These are phyloP conservation scores for Ophiostoma montium DNA, from an alignment of 2,329 filamentous ascomycete species.

Conservation along the genomic window DNA sequence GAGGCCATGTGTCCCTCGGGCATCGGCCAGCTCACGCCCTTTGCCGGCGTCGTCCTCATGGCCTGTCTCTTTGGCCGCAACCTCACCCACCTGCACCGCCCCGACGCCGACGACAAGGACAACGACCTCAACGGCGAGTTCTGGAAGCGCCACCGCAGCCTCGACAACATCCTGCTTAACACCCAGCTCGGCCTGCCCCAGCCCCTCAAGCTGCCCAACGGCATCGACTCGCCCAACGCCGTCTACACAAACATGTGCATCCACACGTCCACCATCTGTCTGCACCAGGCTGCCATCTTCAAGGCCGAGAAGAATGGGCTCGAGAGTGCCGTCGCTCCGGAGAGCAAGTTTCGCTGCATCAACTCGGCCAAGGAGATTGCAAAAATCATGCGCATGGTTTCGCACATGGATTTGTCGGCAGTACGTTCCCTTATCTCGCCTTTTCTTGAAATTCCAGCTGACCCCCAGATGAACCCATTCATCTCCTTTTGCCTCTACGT, in stretches of 20 bases:
- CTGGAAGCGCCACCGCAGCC: slow-evolving; percentile 80
- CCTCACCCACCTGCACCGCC: slow-evolving; percentile 78
- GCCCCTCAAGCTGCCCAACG: slow-evolving; percentile 63
- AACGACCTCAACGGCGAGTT: slow-evolving; percentile 84
- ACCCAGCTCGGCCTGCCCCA: slow-evolving; percentile 72
- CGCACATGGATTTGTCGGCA: slow-evolving; percentile 65
- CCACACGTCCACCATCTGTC: slow-evolving; percentile 87
- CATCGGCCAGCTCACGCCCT: slow-evolving; percentile 59
- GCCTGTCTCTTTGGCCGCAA: slow-evolving; percentile 87
- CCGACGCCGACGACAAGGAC: slow-evolving; percentile 66
- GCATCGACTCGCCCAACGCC: slow-evolving; percentile 65
- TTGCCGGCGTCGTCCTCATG: slow-evolving; percentile 69
- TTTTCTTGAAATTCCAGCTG: not conserved
- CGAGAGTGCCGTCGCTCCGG: slow-evolving; percentile 60
- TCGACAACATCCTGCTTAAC: slow-evolving; percentile 84
- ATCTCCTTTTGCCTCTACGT: slow-evolving; percentile 93
- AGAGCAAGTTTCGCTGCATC: slow-evolving; percentile 87
- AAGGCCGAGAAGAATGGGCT: slow-evolving; percentile 85
- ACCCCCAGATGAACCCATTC: slow-evolving; percentile 74
- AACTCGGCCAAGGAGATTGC: slow-evolving; percentile 89
- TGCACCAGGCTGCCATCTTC: slow-evolving; percentile 97
- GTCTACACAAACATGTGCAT: slow-evolving; percentile 96
- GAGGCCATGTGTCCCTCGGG: slow-evolving; percentile 59
- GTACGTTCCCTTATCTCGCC: slow-evolving; percentile 35
- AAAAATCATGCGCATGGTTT: slow-evolving; percentile 88